Conservation (phyloP, 129 eudicot genomes). For the Saposhnikovia divaricata region DNA sequence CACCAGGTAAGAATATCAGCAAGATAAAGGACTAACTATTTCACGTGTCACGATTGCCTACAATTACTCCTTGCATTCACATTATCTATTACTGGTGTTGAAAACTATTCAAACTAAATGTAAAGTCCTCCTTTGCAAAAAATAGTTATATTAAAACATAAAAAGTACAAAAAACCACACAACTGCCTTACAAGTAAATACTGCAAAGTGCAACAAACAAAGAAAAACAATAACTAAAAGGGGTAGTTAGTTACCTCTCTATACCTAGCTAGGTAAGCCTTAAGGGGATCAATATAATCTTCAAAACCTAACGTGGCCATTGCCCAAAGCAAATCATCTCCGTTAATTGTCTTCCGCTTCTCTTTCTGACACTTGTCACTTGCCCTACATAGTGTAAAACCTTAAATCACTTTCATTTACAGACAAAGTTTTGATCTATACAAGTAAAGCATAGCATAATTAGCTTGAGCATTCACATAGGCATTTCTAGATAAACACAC, state of each 20-base stretch:
- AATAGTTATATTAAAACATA: not conserved
- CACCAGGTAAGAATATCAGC: not conserved
- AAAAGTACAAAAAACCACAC: not conserved
- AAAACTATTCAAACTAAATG: not conserved
- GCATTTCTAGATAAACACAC: not conserved
- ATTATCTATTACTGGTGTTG: not conserved
- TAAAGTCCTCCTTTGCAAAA: not conserved
- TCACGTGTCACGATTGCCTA: not conserved
- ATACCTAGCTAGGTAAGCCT: conserved; percentile 48
- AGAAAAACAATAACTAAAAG: not conserved
- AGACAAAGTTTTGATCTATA: not conserved
- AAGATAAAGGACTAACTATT: not conserved
- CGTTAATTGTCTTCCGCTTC: conserved; percentile 57
- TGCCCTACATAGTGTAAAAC: conserved; percentile 30
- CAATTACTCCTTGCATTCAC: not conserved
- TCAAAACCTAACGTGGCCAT: conserved; percentile 67
- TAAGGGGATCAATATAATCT: conserved; percentile 56
- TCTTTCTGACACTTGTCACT: conserved; percentile 62
- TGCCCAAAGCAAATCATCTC: conserved; percentile 69
- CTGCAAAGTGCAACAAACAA: not conserved
- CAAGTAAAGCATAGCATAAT: not conserved
- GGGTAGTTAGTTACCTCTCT: conserved; percentile 33
- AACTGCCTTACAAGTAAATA: not conserved
- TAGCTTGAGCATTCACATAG: not conserved
- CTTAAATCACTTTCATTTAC: conserved; percentile 5